Conservation (phyloP, 2,329 filamentous ascomycete genomes). For the Coniochaeta sp. region DNA sequence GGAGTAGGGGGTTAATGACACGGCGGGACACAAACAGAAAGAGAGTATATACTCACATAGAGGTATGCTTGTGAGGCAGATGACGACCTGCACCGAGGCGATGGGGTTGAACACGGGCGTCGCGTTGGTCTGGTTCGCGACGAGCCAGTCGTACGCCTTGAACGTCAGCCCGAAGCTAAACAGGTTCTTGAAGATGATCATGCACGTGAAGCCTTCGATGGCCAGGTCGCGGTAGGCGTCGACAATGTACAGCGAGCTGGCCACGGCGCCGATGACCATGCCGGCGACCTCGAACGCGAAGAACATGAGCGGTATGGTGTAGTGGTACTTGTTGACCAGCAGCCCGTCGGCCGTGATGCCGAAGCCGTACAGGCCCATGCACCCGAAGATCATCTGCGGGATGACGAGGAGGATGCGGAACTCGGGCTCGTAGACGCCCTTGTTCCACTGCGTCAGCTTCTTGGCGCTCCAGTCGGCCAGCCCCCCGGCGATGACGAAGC, state of each 20-base stretch:
- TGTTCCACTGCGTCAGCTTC: constrained; percentile 65
- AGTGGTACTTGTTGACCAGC: constrained; percentile 50
- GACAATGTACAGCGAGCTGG: constrained; percentile 80
- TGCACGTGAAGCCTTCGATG: constrained; percentile 82
- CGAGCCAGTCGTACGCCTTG: constrained; percentile 78
- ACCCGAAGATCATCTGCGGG: constrained; percentile 72
- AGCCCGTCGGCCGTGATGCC: constrained; percentile 63
- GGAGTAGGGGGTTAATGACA: not conserved
- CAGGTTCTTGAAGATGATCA: constrained; percentile 91
- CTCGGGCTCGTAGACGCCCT: constrained; percentile 83
- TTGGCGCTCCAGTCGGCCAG: constrained; percentile 68
- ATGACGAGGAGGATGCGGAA: constrained; percentile 79
- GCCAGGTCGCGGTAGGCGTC: constrained; percentile 85
- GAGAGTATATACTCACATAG: constrained; percentile 57
- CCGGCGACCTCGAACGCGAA: constrained; percentile 79
- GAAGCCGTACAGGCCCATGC: constrained; percentile 77
- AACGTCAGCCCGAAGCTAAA: constrained; percentile 84
- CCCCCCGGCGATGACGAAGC: constrained; percentile 67
- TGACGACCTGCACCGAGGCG: constrained; percentile 66
- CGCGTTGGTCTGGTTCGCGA: constrained; percentile 50
- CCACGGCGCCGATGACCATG: constrained; percentile 88
- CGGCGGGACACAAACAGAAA: not conserved
- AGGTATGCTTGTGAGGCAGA: constrained; percentile 70
- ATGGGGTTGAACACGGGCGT: constrained; percentile 58
- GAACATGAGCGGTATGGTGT: constrained; percentile 70